Evolutionary conservation across 1,139 yeast genomes (phyloP), one percentile per base, ranked within the genome.

Genomic region (Suhomyces bribrorum): DNA sequence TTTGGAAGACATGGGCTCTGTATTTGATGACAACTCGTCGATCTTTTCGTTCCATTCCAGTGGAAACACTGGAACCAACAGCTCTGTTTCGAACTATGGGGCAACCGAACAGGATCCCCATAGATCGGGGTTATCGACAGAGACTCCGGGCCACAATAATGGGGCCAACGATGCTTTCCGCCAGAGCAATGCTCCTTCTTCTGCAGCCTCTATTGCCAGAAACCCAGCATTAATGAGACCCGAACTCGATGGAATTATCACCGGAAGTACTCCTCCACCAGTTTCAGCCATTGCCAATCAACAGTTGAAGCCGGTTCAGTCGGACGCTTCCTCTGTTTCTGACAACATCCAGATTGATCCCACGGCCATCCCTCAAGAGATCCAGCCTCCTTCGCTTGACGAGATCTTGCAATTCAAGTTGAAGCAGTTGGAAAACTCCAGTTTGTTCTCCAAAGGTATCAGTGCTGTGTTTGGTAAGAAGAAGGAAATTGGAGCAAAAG

Each of bases 1-100:
- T 29, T 71, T 89, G 44, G 97, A 89, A 58, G 96, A 89, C 42
- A 88, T 89, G 86, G 96, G 62, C 12, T 54, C 59, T n/a, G 59
- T 58, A 3, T 58, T 58, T 35, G 63, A 58, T 40, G 62, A 58
- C 37, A 59, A 54, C 39, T 67, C 74, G 3, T 68, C 75, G 4
- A 61, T 72, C 7, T 72, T 72, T 45, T 69, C 75, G 11, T 69
- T 60, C 56, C 77, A 72, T 49, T 68, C 73, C 2, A 52, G 63
- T 31, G 60, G 61, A 9, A 44, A 44, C 9, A 28, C 38, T 7
- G 36, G 28, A 8, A 25, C 28, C 7, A 16, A 23, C 5, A 20
- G 3, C 6, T 13, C 31, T 9, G 22, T 20, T 14, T 36, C 38
- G 26, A 35, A 18, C 31, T 61, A 59, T 46, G 66, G 67, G 1